Evolutionary conservation across 352 stramenopile species (phyloP).

Genomic region (Aphanomyces astaci): DNA sequence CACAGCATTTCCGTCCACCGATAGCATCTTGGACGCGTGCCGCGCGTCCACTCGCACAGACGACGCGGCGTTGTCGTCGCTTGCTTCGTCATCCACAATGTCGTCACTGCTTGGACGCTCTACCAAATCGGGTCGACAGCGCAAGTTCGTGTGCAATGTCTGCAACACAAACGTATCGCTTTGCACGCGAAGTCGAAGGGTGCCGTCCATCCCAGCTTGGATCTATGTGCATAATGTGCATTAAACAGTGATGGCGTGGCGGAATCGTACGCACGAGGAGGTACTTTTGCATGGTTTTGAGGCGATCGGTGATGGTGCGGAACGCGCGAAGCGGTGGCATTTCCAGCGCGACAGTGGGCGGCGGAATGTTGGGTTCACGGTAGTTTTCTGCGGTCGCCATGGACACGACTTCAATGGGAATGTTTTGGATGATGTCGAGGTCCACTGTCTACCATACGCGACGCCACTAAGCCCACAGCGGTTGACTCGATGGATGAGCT

Average conservation of each 20-base stretch:
- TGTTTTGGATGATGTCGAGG: conserved; percentile 80
- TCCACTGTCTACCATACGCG: conserved; percentile 59
- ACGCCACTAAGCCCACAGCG: no score
- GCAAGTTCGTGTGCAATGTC: conserved; percentile 67
- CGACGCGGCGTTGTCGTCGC: conserved; percentile 26
- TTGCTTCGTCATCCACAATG: conserved; percentile 29
- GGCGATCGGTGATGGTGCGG: conserved; percentile 59
- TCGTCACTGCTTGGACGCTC: conserved; percentile 36
- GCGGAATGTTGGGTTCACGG: conserved; percentile 61
- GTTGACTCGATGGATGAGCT: no score
- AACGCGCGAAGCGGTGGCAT: conserved; percentile 61
- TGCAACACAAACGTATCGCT: conserved; percentile 60
- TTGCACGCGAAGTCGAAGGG: conserved; percentile 62
- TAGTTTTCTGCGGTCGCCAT: conserved; percentile 70
- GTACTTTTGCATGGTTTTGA: conserved; percentile 66
- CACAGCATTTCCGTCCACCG: conserved; percentile 59
- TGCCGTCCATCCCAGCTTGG: conserved; percentile 60
- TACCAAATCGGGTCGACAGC: conserved; percentile 65
- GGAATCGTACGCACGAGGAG: conserved; percentile 31
- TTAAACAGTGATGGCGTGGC: background rate
- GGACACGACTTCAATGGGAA: conserved; percentile 69
- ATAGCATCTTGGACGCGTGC: conserved; percentile 65
- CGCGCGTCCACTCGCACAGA: conserved; percentile 74
- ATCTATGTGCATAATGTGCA: conserved; percentile 25
- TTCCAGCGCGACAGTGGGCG: conserved; percentile 71